Evolutionary conservation across 805 yeast species (phyloP).

Genomic region (Komagataella populi): DNA sequence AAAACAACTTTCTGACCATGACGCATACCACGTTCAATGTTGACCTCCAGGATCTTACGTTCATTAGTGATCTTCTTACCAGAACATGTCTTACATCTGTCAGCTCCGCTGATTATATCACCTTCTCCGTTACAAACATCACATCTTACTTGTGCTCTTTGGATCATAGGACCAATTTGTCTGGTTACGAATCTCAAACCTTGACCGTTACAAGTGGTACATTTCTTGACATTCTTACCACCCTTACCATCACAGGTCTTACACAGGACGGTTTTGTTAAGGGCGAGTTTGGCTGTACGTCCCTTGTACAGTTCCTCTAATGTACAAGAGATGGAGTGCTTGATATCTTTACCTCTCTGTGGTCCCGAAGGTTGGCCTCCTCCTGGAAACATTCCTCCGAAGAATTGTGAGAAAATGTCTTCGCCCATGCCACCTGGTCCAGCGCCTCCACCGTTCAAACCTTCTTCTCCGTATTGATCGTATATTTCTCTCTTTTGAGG

Average conservation of each 20-base stretch:
- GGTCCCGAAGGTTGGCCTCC: conserved; percentile 72
- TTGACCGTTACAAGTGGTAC: conserved; percentile 79
- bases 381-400: conserved; percentile 46
- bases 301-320: conserved; percentile 93
- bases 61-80: conserved; percentile 84
- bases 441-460: conserved; percentile 68
- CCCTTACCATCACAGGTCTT: conserved; percentile 87
- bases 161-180: conserved; percentile 99
- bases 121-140: conserved; percentile 89
- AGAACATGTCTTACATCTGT: conserved; percentile 73
- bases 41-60: conserved; percentile 88
- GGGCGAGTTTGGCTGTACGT: conserved; percentile 83
- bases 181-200: conserved; percentile 88
- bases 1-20: conserved; percentile 86
- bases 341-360: conserved; percentile 79
- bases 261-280: conserved; percentile 86
- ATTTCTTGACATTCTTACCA: conserved; percentile 84
- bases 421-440: conserved; percentile 41
- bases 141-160: conserved; percentile 93
- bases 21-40: conserved; percentile 94
- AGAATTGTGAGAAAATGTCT: conserved; percentile 46
- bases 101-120: conserved; percentile 73
- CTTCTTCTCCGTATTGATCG: conserved; percentile 89
- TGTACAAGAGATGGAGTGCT: conserved; percentile 73
- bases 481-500: conserved; percentile 79